phyloP scores from a whole-genome alignment of 495 filamentous ascomycete species.

The Penicillium paradoxum region DNA sequence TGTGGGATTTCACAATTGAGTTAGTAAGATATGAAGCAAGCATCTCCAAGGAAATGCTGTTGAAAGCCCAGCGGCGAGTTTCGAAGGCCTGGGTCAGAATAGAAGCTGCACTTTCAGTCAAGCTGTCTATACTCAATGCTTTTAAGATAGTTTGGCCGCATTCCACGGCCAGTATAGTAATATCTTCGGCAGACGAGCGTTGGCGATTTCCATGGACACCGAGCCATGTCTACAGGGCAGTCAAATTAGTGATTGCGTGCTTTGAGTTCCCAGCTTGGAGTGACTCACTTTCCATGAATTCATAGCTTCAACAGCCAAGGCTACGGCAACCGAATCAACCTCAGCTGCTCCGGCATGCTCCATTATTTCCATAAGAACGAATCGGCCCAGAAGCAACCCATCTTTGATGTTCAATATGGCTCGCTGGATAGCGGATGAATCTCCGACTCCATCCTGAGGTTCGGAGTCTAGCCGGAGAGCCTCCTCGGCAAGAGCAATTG shows the following conservation, averaged over 20 bases:
- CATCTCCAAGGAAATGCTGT: constrained; percentile 10
- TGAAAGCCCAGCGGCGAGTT: constrained; percentile 20
- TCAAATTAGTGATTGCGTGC: not conserved
- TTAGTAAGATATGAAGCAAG: constrained; percentile 32
- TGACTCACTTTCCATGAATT: constrained; percentile 35
- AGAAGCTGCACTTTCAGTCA: constrained; percentile 23
- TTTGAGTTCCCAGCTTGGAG: not conserved
- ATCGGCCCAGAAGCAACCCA: constrained; percentile 35
- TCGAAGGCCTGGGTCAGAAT: constrained; percentile 22
- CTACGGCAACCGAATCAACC: constrained; percentile 16
- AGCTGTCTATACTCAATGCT: constrained; percentile 13
- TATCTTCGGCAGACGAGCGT: constrained; percentile 11
- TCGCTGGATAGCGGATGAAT: constrained; percentile 9
- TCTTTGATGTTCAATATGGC: constrained; percentile 32
- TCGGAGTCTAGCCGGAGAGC: constrained; percentile 26
- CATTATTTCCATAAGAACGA: constrained; percentile 31
- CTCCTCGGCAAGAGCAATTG: constrained; percentile 69
- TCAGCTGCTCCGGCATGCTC: constrained; percentile 21
- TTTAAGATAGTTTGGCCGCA: constrained; percentile 34
- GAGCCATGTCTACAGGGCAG: constrained; percentile 15
- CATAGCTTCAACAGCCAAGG: constrained; percentile 30
- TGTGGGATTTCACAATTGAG: constrained; percentile 30
- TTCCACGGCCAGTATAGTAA: constrained; percentile 24
- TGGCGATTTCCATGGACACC: constrained; percentile 17
- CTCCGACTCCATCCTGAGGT: constrained; percentile 14